Percentiles rank a stretch among this genome's conserved stretches.
These are phyloP conservation scores for Pulveroboletus sp. DNA, from an alignment of 768 basidiomycete species.

Conservation along the genomic window DNA sequence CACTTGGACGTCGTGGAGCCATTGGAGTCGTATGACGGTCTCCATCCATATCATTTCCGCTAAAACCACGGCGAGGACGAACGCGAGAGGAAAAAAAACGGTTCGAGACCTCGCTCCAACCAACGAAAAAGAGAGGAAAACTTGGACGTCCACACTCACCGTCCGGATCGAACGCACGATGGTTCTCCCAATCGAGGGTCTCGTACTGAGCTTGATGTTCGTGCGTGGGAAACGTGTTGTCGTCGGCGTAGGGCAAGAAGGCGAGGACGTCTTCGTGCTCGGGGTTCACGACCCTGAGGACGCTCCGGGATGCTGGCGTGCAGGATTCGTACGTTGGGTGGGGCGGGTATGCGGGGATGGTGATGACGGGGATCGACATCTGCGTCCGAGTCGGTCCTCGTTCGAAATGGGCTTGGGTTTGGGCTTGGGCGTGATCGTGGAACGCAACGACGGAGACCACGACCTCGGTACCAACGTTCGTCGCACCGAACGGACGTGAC, in stretches of 20 bases:
- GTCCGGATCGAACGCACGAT: slow-evolving; percentile 45
- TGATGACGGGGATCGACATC: slow-evolving; percentile 16
- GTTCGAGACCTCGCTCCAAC: no score
- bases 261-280: not conserved
- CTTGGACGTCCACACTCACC: slow-evolving; percentile 33
- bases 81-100: not conserved
- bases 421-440: not conserved
- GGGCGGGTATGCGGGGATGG: slow-evolving; percentile 14
- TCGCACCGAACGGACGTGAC: no score
- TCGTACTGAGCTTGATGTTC: slow-evolving; percentile 30
- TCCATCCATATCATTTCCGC: slow-evolving; percentile 50
- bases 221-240: slow-evolving; percentile 33
- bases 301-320: slow-evolving; percentile 38
- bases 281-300: slow-evolving; percentile 11
- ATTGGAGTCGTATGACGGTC: slow-evolving; percentile 37
- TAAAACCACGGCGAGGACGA: slow-evolving; percentile 21
- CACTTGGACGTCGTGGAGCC: slow-evolving; percentile 26
- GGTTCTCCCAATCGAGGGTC: slow-evolving; percentile 36
- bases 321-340: slow-evolving; percentile 44
- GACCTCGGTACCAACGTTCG: no score
- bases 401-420: no score
- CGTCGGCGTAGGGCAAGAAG: slow-evolving; percentile 50
- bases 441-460: no score
- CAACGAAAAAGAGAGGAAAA: no score
- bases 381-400: not conserved